Evolutionary conservation across 2,329 filamentous ascomycete genomes (phyloP), one percentile per base, ranked within the genome.

Genomic region (Xylariaceae sp.): DNA sequence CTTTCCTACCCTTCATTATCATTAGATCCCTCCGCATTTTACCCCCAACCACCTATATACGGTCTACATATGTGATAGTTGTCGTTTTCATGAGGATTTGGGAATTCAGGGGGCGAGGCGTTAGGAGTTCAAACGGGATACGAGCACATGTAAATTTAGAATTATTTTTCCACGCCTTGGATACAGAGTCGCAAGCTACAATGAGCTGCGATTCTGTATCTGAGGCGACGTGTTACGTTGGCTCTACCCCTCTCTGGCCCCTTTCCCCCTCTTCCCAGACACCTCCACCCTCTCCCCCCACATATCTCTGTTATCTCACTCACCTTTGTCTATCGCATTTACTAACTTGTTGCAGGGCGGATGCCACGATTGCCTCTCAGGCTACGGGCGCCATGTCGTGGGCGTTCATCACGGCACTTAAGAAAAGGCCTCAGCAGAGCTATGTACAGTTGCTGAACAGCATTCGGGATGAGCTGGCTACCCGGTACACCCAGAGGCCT

Each of bases 341-440:
- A 39, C 55, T 56, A 51, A 53, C 58, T 10, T 48, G 5, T 15
- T 52, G n/a, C 51, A 54, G 92, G 60, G 89, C 91, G 76, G 94
- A 99, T 74, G 92, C 94, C 10, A 89, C 86, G 34, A 97, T 97
- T 66, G 85, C 82, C 49, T 86, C 90, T 58, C 83, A 97, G 76
- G 93, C 94, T 39, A 99, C 94, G 0, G 94, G 94, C 57, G 94
- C 94, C 74, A 97, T 99, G 94, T 96, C 92, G 2, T 97, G 89
- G 86, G 94, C 94, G 1, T 99, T 99, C 74, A 94, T 99, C 74
- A 86, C 83, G 1, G 88, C 92, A 17, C 82, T 97, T 70, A 92
- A 89, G 80, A 91, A 92, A 78, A 96, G 96, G 72, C 91, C 91
- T 0, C 88, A 96, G 73, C 94, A 97, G 79, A 96, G 89, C 77